A percentile compares a stretch with the other conserved stretches of the same genome.
These are phyloP conservation scores for Pogostemon cablin DNA, from an alignment of 257 asterid genomes.

Conservation along the genomic window DNA sequence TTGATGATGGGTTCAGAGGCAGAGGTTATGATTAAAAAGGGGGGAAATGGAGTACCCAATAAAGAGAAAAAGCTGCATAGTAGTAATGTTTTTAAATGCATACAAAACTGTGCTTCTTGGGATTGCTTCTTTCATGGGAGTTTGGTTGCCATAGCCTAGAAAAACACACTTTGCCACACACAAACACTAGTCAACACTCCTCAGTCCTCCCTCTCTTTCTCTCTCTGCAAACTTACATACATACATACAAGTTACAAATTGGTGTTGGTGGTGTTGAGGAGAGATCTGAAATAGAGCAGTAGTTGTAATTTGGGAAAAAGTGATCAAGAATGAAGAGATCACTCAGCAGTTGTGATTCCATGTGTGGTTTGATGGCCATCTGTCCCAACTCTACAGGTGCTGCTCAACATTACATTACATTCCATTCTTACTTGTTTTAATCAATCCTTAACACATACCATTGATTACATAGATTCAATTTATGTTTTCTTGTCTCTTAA, in stretches of 20 bases:
- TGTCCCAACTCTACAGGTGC: conserved; percentile 93
- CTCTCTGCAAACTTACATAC: background rate
- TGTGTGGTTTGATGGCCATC: conserved; percentile 84
- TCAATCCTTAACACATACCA: no score
- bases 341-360: conserved; percentile 69
- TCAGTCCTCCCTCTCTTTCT: background rate
- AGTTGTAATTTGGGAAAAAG: conserved; percentile 23
- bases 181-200: background rate
- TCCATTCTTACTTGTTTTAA: conserved; percentile 22
- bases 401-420: background rate
- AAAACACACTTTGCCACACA: conserved; percentile 4
- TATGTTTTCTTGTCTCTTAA: conserved; percentile 49
- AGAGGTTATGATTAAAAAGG: conserved; percentile 48
- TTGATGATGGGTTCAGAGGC: conserved; percentile 54
- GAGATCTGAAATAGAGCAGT: conserved; percentile 35
- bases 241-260: background rate
- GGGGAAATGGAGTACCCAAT: conserved; percentile 52
- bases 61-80: conserved; percentile 45
- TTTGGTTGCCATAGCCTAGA: conserved; percentile 34
- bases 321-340: conserved; percentile 74
- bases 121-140: conserved; percentile 52
- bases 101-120: conserved; percentile 69
- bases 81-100: conserved; percentile 42
- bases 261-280: background rate
- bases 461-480: no score